Evolutionary conservation across 192 early-diverging fungal genomes (phyloP), one percentile per base, ranked within the genome.

Genomic region (Kappamyces sp.): DNA sequence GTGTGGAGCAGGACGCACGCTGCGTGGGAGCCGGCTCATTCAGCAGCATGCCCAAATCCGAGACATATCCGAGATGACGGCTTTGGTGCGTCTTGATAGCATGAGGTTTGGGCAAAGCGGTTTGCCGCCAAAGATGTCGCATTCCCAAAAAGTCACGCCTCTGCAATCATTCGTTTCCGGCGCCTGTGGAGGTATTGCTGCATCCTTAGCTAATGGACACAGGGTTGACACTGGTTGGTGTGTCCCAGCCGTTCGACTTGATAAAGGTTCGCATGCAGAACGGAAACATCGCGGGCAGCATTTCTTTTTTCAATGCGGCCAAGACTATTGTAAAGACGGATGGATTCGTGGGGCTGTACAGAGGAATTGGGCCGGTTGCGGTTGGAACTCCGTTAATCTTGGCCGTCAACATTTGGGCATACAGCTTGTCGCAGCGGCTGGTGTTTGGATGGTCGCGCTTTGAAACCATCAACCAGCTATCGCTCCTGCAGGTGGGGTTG

Each of bases 241-340:
- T 61, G 1, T 63, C 61, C 1, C 89, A 91, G 68, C 91, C 91
- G 47, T 88, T 96, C 53, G 91, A 94, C 69, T 78, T 93, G 55
- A 80, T 90, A 58, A 96, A 96, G 80, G 91, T 91, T 22, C 81
- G 90, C 38, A 80, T 96, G 74, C 94, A 96, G 66, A 93, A 90
- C n/a, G 78, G 84, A 15, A 73, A 82, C 30, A 55, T 61, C 53
- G 45, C 63, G 66, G 54, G 38, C 47, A 14, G 15, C 36, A 2
- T 89, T 86, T 34, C 37, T 7, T 88, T 85, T 4, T 48, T 85
- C 33, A 84, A 89, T 59, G 87, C 85, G 57, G 80, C 87, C 71
- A 68, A 79, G 66, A 69, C 85, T 68, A 92, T 89, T 42, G 53
- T 97, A 5, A 80, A 77, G 37, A 78, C 77, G 47, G 90, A 89